Conservation (phyloP, 2,329 filamentous ascomycete genomes). For the Microdochium paspali region DNA sequence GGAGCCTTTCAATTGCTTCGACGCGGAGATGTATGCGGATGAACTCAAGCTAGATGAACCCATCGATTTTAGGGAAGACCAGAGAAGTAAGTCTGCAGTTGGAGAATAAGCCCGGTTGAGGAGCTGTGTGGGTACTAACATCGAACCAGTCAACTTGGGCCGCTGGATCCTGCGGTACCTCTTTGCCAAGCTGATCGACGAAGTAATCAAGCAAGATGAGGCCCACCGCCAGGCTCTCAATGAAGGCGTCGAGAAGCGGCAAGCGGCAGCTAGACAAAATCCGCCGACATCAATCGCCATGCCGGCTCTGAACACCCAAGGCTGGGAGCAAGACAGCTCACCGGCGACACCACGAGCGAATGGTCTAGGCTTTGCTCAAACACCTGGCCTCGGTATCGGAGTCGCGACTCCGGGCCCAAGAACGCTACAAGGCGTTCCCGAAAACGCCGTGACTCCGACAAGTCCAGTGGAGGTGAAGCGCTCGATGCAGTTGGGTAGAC, state of each 20-base stretch:
- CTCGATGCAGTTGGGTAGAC: constrained; percentile 44
- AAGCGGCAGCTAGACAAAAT: constrained; percentile 42
- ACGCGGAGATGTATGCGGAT: constrained; percentile 94
- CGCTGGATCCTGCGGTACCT: constrained; percentile 94
- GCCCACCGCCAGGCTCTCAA: constrained; percentile 61
- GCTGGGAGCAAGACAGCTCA: constrained; percentile 31
- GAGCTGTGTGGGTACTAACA: constrained; percentile 7
- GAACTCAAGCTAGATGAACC: constrained; percentile 66
- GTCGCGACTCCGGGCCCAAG: constrained; percentile 54
- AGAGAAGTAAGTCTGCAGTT: constrained; percentile 59
- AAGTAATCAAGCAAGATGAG: constrained; percentile 79
- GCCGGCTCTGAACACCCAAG: constrained; percentile 18
- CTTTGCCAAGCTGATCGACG: constrained; percentile 80
- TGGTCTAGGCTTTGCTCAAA: constrained; percentile 53
- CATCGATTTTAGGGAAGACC: constrained; percentile 83
- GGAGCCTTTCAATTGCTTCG: constrained; percentile 93
- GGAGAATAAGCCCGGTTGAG: background rate
- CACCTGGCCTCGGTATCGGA: constrained; percentile 71
- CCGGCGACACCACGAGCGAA: constrained; percentile 54
- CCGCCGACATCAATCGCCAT: constrained; percentile 50
- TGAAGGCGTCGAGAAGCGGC: constrained; percentile 48
- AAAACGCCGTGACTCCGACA: constrained; percentile 31
- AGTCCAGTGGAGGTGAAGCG: constrained; percentile 42
- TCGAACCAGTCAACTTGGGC: constrained; percentile 74
- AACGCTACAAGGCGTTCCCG: constrained; percentile 37